Percentiles rank a stretch among this genome's conserved stretches.
phyloP scores from a whole-genome alignment of 257 asterid genomes.

The Asclepias syriaca region DNA sequence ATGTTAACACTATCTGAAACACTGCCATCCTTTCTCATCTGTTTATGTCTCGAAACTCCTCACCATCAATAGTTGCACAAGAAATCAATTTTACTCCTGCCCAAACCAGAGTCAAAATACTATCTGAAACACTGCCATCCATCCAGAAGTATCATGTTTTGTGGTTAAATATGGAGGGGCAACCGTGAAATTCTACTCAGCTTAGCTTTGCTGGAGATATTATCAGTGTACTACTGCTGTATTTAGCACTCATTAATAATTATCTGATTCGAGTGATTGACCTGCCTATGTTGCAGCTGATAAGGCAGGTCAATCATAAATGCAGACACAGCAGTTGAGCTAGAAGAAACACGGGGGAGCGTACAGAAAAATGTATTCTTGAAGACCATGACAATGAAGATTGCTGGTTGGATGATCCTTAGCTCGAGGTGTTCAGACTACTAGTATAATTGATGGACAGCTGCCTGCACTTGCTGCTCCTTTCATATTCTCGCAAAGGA shows the following conservation, averaged over 20 bases:
- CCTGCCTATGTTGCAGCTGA: conserved; percentile 70
- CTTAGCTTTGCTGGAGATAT: conserved; percentile 87
- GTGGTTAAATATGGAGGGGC: conserved; percentile 91
- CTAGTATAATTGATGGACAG: conserved; percentile 73
- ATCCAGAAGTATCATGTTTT: conserved; percentile 67
- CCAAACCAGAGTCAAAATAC: conserved; percentile 54
- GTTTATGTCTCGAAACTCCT: conserved; percentile 38
- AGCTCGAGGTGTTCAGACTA: conserved; percentile 73
- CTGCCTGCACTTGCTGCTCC: conserved; percentile 65
- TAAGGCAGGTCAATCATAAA: conserved; percentile 46
- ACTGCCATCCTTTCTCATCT: conserved; percentile 10
- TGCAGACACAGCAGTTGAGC: conserved; percentile 78
- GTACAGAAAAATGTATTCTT: conserved; percentile 62
- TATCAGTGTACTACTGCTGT: conserved; percentile 55
- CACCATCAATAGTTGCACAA: conserved; percentile 27
- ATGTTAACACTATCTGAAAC: conserved; percentile 13
- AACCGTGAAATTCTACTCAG: conserved; percentile 55
- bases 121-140: conserved; percentile 73
- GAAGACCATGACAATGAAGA: conserved; percentile 46
- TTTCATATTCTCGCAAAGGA: conserved; percentile 67
- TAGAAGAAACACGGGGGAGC: conserved; percentile 55
- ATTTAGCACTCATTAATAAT: conserved; percentile 52
- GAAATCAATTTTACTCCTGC: conserved; percentile 41
- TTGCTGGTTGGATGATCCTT: conserved; percentile 76
- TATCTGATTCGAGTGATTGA: conserved; percentile 61